These are phyloP conservation scores for Cryphonectria radicalis DNA, from an alignment of 2,329 filamentous ascomycete species.

Conservation along the genomic window DNA sequence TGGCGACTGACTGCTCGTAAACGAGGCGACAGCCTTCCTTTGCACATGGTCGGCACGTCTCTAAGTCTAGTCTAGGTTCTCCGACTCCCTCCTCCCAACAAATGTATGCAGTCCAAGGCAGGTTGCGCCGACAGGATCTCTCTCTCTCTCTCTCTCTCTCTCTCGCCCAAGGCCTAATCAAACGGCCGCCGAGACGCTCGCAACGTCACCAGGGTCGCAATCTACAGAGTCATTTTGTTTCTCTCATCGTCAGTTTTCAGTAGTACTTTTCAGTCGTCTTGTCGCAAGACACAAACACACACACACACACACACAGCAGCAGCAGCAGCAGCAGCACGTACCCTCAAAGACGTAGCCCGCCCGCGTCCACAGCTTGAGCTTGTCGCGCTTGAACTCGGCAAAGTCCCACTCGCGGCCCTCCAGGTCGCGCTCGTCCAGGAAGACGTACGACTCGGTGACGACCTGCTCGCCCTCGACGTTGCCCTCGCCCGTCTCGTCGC, in stretches of 20 bases:
- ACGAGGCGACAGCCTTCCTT: neutral
- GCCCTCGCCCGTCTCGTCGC: slow-evolving; percentile 45
- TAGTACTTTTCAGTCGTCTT: neutral
- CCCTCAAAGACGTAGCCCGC: slow-evolving; percentile 52
- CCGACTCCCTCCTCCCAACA: neutral
- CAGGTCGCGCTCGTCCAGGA: slow-evolving; percentile 53
- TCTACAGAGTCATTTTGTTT: slow-evolving; percentile 17
- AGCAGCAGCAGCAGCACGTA: slow-evolving; percentile 31
- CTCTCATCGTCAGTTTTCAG: slow-evolving; percentile 5
- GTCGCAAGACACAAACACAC: neutral
- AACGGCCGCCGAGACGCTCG: slow-evolving; percentile 28
- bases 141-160: too few relatives aligned
- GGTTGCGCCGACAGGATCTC: neutral
- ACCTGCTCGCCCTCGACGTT: slow-evolving; percentile 51
- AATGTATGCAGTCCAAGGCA: neutral
- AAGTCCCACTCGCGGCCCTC: slow-evolving; percentile 88
- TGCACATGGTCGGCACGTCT: neutral
- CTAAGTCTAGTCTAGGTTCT: neutral
- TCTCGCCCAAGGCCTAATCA: neutral
- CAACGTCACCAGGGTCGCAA: slow-evolving; percentile 31
- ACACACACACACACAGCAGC: too few relatives aligned
- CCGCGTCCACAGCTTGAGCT: slow-evolving; percentile 61
- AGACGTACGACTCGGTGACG: slow-evolving; percentile 69
- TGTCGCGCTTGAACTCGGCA: slow-evolving; percentile 78
- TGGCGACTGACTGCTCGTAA: slow-evolving; percentile 1